These are phyloP conservation scores for Spinellus fusiger DNA, from an alignment of 192 early-diverging fungal genomes.

Conservation along the genomic window DNA sequence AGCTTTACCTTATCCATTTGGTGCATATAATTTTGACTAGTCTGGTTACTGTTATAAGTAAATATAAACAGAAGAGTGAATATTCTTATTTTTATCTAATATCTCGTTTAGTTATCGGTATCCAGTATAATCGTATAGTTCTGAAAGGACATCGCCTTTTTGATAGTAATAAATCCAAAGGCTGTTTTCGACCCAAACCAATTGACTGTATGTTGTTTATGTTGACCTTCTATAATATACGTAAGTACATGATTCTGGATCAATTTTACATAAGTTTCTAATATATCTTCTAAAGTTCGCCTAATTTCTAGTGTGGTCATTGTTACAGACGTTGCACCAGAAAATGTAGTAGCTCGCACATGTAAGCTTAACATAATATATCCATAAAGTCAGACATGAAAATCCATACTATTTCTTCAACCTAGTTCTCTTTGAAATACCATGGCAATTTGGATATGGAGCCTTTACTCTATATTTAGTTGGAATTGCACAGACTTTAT, in stretches of 20 bases:
- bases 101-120: slow-evolving; percentile 11
- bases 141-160: slow-evolving; percentile 20
- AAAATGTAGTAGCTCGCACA: slow-evolving; percentile 14
- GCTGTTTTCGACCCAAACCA: slow-evolving; percentile 22
- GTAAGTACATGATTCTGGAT: slow-evolving; percentile 1
- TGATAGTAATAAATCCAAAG: slow-evolving; percentile 1
- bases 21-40: slow-evolving; percentile 2
- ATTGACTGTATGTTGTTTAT: slow-evolving; percentile 14
- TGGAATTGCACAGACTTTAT: slow-evolving; percentile 29
- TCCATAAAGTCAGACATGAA: background rate
- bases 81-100: background rate
- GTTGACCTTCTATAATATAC: slow-evolving; percentile 15
- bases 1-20: slow-evolving; percentile 13
- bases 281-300: slow-evolving; percentile 6
- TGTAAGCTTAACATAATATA: slow-evolving; percentile 9
- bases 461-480: slow-evolving; percentile 18
- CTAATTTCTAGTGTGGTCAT: slow-evolving; percentile 16
- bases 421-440: slow-evolving; percentile 23
- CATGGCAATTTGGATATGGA: slow-evolving; percentile 25
- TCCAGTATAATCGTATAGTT: slow-evolving; percentile 7
- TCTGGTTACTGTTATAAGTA: slow-evolving; percentile 20
- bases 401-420: background rate
- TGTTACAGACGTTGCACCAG: slow-evolving; percentile 13
- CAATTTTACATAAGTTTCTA: background rate
- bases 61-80: background rate